Evolutionary conservation across 306 rosid species (phyloP), one percentile per base, ranked within the genome.

Genomic region (Fragaria ananassa): DNA sequence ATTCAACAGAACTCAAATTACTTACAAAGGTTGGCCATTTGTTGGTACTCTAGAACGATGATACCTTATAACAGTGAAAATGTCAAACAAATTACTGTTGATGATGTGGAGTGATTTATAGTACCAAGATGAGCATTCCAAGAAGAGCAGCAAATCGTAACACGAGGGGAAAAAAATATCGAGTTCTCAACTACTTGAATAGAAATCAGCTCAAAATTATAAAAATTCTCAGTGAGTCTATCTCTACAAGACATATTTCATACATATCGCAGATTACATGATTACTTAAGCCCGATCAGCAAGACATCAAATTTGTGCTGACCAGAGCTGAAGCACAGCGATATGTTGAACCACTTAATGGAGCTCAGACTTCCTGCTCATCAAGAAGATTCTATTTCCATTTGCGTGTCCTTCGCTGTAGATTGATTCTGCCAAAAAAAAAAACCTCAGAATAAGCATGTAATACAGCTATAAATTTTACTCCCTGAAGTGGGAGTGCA

Each of bases 401-500:
- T 68, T 45, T 6, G 37, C 5, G 45, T 61, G 61, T 29, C 65
- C 79, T 63, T 54, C 62, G 74, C 77, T 76, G 91, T 74, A 78
- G 89, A 79, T n/a, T 81, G 84, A 78, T 80, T 88, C 96, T 92
- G 90, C 75, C 83, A 15, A 39, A 34, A 64, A 2, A 27, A 27
- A 31, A 31, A 31, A 64, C 49, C 69, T 39, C 49, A 23, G 47
- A 27, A 39, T 74, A 72, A 83, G 80, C 77, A 78, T n/a, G 44
- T 27, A 23, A 49, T 41, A 74, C n/a, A 77, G 18, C 51, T 62
- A 35, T 34, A 7, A 17, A 34, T 15, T 12, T 53, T 68, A 42
- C 39, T 21, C 44, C 9, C 44, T 6, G 6, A 60, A 71, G 14
- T 25, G 12, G 0, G 62, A 72, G 14, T 72, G 10, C 35, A 14